Evolutionary conservation across 2,329 filamentous ascomycete species (phyloP), one percentile per base, ranked within the genome.

Genomic region (Akanthomyces dipterigenus): DNA sequence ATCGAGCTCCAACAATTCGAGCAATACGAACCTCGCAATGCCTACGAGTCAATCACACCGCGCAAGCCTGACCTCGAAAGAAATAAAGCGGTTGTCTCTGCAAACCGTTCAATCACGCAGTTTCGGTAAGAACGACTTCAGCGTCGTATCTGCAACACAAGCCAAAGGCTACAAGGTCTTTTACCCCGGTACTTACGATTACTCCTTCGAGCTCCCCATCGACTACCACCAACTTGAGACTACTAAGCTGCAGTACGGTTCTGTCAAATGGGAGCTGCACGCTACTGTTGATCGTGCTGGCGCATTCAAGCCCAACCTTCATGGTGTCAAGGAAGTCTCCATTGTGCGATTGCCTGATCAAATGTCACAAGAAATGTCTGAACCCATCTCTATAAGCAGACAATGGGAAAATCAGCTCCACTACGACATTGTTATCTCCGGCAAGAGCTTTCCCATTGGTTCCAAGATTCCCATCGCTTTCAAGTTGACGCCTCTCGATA

Each of bases 401-500:
- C 92, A 91, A 64, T 97, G 93, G 93, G 93, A 97, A 71, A 92
- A 97, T 67, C 93, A 96, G 70, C 79, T 97, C 36, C 91, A 96
- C 70, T 97, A 97, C 75, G 93, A 97, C 69, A 96, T 97, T 67
- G 88, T 96, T 71, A 96, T 97, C 60, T 96, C 92, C 1, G 93
- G 93, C 60, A 96, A 96, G 80, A 96, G 92, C 0, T 97, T 97
- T 63, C 91, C 93, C 0, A 83, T 97, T 22, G 93, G 93, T 18
- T 84, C 89, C 43, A 90, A 90, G 68, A 91, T 97, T 18, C 93
- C 93, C 1, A 95, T 97, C 63, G 92, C 92, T 1, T 96, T 97
- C 79, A 96, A 96, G 74, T 80, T 97, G 65, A 96, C 92, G 0
- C 93, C 93, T 0, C 77, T 97, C 24, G 92, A 93, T 63, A 97